Evolutionary conservation across 306 rosid genomes (phyloP).

Genomic region (Canavalia gladiata): DNA sequence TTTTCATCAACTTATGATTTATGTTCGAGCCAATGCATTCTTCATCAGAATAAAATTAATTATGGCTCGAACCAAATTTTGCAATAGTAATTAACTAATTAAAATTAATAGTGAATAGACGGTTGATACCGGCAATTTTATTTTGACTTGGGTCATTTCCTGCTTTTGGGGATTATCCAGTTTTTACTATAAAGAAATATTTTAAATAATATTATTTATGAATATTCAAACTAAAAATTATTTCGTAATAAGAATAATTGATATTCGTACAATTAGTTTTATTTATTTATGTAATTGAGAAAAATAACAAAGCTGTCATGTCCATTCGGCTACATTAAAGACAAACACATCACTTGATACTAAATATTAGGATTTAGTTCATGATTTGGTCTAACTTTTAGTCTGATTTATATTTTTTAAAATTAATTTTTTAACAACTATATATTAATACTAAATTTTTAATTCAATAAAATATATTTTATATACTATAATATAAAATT

Average conservation of each 20-base stretch:
- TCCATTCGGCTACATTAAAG: background rate
- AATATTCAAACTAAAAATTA: background rate
- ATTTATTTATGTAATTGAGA: background rate
- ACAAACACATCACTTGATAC: constrained; percentile 1
- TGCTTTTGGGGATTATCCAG: background rate
- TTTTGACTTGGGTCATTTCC: constrained; percentile 2
- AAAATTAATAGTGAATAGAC: background rate
- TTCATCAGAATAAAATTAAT: too few relatives aligned
- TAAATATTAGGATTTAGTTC: background rate
- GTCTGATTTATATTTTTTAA: too few relatives aligned
- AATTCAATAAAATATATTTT: too few relatives aligned
- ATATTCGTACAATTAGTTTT: background rate
- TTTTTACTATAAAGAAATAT: background rate
- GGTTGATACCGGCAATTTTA: background rate
- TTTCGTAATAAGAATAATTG: background rate
- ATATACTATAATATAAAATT: too few relatives aligned
- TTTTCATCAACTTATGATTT: too few relatives aligned
- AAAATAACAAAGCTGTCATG: background rate
- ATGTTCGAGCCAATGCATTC: too few relatives aligned
- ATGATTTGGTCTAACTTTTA: too few relatives aligned
- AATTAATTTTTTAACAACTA: too few relatives aligned
- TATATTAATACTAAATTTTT: too few relatives aligned
- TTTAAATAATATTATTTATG: constrained; percentile 7
- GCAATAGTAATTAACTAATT: background rate
- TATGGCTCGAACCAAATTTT: too few relatives aligned